Evolutionary conservation across 306 rosid species (phyloP).

Genomic region (Vicia sativa): DNA sequence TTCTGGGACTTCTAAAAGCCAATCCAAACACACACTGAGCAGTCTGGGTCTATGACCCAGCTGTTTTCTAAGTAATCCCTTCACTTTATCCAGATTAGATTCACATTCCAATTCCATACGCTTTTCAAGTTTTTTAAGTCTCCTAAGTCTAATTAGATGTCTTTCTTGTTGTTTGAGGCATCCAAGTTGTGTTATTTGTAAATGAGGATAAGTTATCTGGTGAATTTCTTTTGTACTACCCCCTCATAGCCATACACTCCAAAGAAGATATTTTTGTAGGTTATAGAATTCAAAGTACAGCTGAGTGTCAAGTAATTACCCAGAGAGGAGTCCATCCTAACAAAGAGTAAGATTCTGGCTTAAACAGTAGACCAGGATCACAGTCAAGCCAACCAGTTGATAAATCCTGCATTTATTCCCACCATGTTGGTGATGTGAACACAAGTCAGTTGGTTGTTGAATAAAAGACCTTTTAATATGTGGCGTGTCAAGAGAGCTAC

Average conservation of each 20-base stretch:
- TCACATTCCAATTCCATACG: not conserved
- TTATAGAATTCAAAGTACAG: conserved; percentile 30
- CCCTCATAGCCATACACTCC: not conserved
- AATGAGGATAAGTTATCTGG: not conserved
- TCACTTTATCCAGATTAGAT: conserved; percentile 1
- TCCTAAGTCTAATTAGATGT: conserved; percentile 13
- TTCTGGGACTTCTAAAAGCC: too few relatives aligned
- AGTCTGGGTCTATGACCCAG: not conserved
- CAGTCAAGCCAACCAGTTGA: conserved; percentile 93
- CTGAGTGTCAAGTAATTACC: conserved; percentile 55
- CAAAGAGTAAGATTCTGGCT: conserved; percentile 66
- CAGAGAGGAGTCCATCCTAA: conserved; percentile 73
- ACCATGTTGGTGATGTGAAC: conserved; percentile 23
- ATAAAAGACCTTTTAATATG: conserved; percentile 23
- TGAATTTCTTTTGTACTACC: conserved; percentile 2
- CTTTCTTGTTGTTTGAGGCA: conserved; percentile 4
- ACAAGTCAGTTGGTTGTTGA: conserved; percentile 34
- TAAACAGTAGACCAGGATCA: conserved; percentile 92
- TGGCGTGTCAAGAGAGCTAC: conserved; percentile 51
- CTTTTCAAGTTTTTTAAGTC: not conserved
- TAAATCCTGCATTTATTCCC: conserved; percentile 73
- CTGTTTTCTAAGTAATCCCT: not conserved
- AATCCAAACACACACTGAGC: too few relatives aligned
- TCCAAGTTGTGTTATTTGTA: not conserved
- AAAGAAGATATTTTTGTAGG: conserved; percentile 10